Evolutionary conservation across 768 basidiomycete species (phyloP).

Genomic region (Daedaleopsis sinensis): DNA sequence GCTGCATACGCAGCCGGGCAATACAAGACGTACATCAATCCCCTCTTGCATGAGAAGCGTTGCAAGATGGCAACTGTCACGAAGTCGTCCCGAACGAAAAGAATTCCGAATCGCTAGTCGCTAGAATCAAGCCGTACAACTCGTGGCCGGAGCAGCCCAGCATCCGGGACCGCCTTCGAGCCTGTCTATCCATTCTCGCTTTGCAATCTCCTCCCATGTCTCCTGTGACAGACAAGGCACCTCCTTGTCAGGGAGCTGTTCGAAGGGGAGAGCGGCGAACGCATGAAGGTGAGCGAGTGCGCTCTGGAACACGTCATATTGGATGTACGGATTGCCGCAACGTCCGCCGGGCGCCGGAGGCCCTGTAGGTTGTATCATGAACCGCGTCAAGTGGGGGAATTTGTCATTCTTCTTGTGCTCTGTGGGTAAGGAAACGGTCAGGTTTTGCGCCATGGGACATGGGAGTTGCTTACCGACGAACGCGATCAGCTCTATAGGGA

Average conservation of each 20-base stretch:
- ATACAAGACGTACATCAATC: too few relatives aligned
- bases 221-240: neutral
- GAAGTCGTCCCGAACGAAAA: too few relatives aligned
- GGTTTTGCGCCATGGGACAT: too few relatives aligned
- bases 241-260: neutral
- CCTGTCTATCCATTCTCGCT: neutral
- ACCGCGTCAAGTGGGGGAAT: neutral
- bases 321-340: neutral
- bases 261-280: neutral
- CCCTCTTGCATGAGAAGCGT: too few relatives aligned
- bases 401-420: too few relatives aligned
- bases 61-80: too few relatives aligned
- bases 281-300: neutral
- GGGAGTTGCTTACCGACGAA: neutral
- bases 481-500: neutral
- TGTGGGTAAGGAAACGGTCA: too few relatives aligned
- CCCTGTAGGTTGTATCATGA: neutral
- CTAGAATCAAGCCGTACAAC: too few relatives aligned
- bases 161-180: neutral
- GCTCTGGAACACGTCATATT: neutral
- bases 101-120: too few relatives aligned
- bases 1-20: too few relatives aligned
- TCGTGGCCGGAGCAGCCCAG: neutral
- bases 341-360: neutral
- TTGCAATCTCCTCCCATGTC: neutral